Conservation (phyloP, 2,329 filamentous ascomycete species). For the Colletotrichum gigasporum region DNA sequence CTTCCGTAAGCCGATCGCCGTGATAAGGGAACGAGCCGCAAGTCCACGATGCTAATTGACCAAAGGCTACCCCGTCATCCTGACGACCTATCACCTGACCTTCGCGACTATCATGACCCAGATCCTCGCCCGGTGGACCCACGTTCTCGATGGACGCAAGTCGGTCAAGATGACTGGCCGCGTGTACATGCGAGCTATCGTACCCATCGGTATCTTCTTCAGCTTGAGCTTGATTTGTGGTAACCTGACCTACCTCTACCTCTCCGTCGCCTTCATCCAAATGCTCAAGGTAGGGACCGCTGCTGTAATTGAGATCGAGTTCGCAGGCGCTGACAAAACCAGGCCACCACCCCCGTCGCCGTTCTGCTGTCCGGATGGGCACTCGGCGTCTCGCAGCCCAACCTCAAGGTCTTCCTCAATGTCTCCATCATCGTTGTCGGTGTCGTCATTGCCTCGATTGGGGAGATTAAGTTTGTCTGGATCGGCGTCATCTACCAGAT, state of each 20-base stretch:
- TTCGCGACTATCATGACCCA: constrained; percentile 97
- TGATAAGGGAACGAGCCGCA: not conserved
- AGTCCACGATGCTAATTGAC: constrained; percentile 52
- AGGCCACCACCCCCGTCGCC: constrained; percentile 95
- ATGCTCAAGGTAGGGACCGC: constrained; percentile 85
- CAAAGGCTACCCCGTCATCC: constrained; percentile 76
- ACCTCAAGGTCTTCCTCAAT: constrained; percentile 88
- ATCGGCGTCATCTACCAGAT: constrained; percentile 83
- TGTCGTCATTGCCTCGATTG: constrained; percentile 92
- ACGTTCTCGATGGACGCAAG: constrained; percentile 91
- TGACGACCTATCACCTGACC: constrained; percentile 94
- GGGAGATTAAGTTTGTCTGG: constrained; percentile 93
- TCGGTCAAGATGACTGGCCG: constrained; percentile 96
- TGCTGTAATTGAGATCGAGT: not conserved
- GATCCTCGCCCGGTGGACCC: constrained; percentile 88
- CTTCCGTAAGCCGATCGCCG: constrained; percentile 65
- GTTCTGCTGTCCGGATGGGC: constrained; percentile 91
- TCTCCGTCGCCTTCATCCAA: constrained; percentile 97
- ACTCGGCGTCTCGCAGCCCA: constrained; percentile 84
- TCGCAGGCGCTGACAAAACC: constrained; percentile 11
- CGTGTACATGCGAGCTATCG: constrained; percentile 91
- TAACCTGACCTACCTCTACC: constrained; percentile 94
- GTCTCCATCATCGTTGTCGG: constrained; percentile 95
- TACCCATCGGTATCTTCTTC: constrained; percentile 96
- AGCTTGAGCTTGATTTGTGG: constrained; percentile 95